These are phyloP conservation scores for Mycena vulgaris DNA, from an alignment of 768 basidiomycete species.

Conservation along the genomic window DNA sequence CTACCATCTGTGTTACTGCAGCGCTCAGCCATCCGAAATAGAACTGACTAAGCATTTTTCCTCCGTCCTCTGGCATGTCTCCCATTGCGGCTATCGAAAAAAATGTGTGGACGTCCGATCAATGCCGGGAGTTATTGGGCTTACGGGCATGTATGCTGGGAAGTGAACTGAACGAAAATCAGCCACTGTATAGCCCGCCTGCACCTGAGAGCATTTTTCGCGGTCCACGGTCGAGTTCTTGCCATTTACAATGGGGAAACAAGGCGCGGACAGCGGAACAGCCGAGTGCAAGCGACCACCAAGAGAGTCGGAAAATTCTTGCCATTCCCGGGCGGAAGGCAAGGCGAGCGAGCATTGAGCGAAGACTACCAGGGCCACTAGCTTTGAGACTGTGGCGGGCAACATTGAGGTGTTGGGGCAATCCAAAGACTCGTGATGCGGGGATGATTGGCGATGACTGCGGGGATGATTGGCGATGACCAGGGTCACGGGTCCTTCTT, in stretches of 20 bases:
- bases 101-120: background rate
- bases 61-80: slow-evolving; percentile 49
- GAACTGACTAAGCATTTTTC: slow-evolving; percentile 49
- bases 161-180: slow-evolving; percentile 43
- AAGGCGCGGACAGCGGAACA: slow-evolving; percentile 49
- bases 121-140: background rate
- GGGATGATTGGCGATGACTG: too few relatives aligned
- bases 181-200: slow-evolving; percentile 46
- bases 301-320: slow-evolving; percentile 32
- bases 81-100: slow-evolving; percentile 51
- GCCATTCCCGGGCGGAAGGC: background rate
- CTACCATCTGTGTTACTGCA: too few relatives aligned
- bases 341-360: background rate
- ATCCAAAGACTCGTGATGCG: too few relatives aligned
- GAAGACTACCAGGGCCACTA: background rate
- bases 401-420: background rate
- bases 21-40: too few relatives aligned
- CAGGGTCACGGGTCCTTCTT: too few relatives aligned
- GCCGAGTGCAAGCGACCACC: slow-evolving; percentile 46
- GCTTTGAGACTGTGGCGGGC: background rate
- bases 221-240: slow-evolving; percentile 29
- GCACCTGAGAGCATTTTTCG: slow-evolving; percentile 45
- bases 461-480: too few relatives aligned
- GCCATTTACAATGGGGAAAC: slow-evolving; percentile 51
- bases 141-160: slow-evolving; percentile 49